Evolutionary conservation across 139 green algal genomes (phyloP), one percentile per base, ranked within the genome.

Genomic region (Eudorina sp.): DNA sequence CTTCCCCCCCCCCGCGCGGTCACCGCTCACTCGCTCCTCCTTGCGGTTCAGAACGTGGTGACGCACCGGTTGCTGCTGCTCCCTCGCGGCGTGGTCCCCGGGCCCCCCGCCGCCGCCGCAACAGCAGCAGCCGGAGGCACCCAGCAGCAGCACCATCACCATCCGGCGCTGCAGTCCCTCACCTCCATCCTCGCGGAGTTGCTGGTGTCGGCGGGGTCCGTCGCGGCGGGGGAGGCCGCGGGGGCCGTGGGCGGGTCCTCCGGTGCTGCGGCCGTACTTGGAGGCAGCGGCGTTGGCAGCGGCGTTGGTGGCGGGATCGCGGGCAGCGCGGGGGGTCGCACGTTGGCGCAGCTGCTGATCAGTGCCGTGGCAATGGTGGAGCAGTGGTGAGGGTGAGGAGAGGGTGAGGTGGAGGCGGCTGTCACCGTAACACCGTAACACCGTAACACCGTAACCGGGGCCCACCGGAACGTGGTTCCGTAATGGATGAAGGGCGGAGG

Each of bases 31-130:
- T n/a, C n/a, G n/a, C n/a, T n/a, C n/a, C n/a, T n/a, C n/a, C n/a
- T n/a, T n/a, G n/a, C 2, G 40, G 40, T 34, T 7, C 80, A 86
- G 80, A 77, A 86, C 41, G 14, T 64, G 19, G 80, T 86, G 13
- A 86, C 80, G 16, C 80, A 86, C 43, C 80, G 80, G 8, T 16
- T 86, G 60, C 62, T 86, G 60, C 58, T 86, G n/a, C 64, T 51
- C 29, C 80, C 80, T 3, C 80, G 41, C 4, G 80, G 80, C 21
- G 53, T 86, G 25, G 21, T 72, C 3, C 19, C 36, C 7, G 53
- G 21, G 36, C 29, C 36, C 3, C 1, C 77, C 0, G 51, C 36
- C 14, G 21, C 51, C 3, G 34, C n/a, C 23, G 51, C 34, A 48
- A 13, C 3, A 11, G 51, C 51, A 48, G 18, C 31, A 4, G 11